phyloP scores from a whole-genome alignment of 257 asterid species.

The Lycium barbarum region DNA sequence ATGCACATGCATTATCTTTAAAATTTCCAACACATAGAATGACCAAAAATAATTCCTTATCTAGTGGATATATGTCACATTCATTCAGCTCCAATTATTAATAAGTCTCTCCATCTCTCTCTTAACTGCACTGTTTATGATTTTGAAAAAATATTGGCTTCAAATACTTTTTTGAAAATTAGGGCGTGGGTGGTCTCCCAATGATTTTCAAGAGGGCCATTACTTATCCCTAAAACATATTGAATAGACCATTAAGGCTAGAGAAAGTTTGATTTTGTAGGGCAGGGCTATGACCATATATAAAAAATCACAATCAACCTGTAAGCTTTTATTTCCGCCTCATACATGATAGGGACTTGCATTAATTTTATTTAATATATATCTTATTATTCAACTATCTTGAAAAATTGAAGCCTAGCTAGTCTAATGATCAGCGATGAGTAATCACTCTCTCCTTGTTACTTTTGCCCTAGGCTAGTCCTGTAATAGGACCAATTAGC shows the following conservation, averaged over 20 bases:
- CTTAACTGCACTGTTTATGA: background rate
- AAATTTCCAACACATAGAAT: constrained; percentile 18
- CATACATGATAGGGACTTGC: background rate
- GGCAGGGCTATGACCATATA: background rate
- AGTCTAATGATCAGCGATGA: background rate
- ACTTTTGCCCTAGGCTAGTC: background rate
- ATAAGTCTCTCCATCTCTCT: background rate
- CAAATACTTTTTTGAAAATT: background rate
- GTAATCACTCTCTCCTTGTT: background rate
- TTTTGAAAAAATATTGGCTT: constrained; percentile 1
- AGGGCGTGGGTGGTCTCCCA: background rate
- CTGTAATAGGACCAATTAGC: background rate
- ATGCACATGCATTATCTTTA: constrained; percentile 18
- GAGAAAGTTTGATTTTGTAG: constrained; percentile 1
- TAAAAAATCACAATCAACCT: constrained; percentile 13
- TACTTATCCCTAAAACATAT: constrained; percentile 15
- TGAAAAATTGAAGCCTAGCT: background rate
- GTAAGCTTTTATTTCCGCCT: background rate
- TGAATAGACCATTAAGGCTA: constrained; percentile 18
- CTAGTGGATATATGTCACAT: background rate
- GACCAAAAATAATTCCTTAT: background rate
- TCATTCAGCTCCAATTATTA: background rate
- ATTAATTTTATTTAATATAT: background rate
- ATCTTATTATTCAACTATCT: background rate
- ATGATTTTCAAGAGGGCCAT: background rate